Evolutionary conservation across 108 stramenopile genomes (phyloP).

Genomic region (Cyclotella atomus): DNA sequence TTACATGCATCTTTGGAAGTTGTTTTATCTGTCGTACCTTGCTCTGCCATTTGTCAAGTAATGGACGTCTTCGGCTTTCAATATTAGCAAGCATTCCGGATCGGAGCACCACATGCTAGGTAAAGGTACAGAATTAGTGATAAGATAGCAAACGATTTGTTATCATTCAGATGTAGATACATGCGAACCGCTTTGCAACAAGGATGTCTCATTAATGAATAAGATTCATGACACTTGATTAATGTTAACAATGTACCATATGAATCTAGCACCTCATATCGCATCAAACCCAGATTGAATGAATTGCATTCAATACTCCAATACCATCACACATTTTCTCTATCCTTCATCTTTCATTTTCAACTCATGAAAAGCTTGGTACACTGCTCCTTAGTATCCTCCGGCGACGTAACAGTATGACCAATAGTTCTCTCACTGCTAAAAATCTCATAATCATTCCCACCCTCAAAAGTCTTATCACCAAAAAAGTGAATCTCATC

Average conservation of each 20-base stretch:
- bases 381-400: conserved; percentile 95
- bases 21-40: conserved; percentile 86
- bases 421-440: conserved; percentile 91
- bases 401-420: conserved; percentile 95
- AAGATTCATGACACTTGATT: conserved; percentile 3
- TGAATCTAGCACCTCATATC: neutral
- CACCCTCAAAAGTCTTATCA: conserved; percentile 99
- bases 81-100: too few relatives aligned
- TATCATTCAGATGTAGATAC: too few relatives aligned
- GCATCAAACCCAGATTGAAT: neutral
- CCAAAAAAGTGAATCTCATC: conserved; percentile 99
- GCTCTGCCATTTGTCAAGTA: conserved; percentile 78
- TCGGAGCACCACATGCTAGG: too few relatives aligned
- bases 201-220: too few relatives aligned
- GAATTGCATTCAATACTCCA: neutral
- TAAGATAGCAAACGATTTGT: conserved; percentile 8
- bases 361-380: conserved; percentile 84
- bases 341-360: too few relatives aligned
- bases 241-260: neutral
- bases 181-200: too few relatives aligned
- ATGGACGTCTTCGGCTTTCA: too few relatives aligned
- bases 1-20: conserved; percentile 93
- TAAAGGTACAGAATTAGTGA: too few relatives aligned
- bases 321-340: too few relatives aligned
- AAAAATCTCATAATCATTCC: conserved; percentile 99